phyloP scores from a whole-genome alignment of 2,329 filamentous ascomycete species.

The Knufia fluminis region DNA sequence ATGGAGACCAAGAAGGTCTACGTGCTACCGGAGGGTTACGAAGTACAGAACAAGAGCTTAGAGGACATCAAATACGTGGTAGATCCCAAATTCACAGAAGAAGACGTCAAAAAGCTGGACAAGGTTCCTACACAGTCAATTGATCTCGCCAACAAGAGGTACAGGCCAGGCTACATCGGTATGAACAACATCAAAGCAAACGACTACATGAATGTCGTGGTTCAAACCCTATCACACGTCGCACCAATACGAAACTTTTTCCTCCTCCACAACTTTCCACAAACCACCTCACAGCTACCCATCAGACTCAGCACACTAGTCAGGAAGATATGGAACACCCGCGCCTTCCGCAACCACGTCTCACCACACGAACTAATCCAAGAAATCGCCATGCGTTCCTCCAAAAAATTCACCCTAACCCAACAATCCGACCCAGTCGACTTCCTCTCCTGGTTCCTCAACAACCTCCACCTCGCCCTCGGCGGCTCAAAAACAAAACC shows the following conservation, averaged over 20 bases:
- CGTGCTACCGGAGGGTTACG: slow-evolving; percentile 90
- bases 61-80: slow-evolving; percentile 98
- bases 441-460: slow-evolving; percentile 94
- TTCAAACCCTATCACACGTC: slow-evolving; percentile 86
- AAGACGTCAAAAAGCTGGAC: slow-evolving; percentile 74
- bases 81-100: slow-evolving; percentile 73
- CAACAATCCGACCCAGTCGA: slow-evolving; percentile 91
- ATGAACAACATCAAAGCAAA: slow-evolving; percentile 99
- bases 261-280: slow-evolving; percentile 71
- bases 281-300: slow-evolving; percentile 64
- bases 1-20: slow-evolving; percentile 88
- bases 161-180: slow-evolving; percentile 84
- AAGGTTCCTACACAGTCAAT: slow-evolving; percentile 50
- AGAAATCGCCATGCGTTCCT: slow-evolving; percentile 81
- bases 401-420: slow-evolving; percentile 85
- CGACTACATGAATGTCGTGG: slow-evolving; percentile 93
- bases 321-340: slow-evolving; percentile 95
- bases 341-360: slow-evolving; percentile 92
- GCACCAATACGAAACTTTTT: slow-evolving; percentile 83
- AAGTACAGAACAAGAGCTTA: slow-evolving; percentile 85
- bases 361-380: slow-evolving; percentile 95
- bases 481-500: slow-evolving; percentile 84
- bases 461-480: slow-evolving; percentile 83
- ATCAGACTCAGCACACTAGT: slow-evolving; percentile 82
- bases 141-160: slow-evolving; percentile 74